These are phyloP conservation scores for Podospora tetraspora DNA, from an alignment of 495 filamentous ascomycete species.

Conservation along the genomic window DNA sequence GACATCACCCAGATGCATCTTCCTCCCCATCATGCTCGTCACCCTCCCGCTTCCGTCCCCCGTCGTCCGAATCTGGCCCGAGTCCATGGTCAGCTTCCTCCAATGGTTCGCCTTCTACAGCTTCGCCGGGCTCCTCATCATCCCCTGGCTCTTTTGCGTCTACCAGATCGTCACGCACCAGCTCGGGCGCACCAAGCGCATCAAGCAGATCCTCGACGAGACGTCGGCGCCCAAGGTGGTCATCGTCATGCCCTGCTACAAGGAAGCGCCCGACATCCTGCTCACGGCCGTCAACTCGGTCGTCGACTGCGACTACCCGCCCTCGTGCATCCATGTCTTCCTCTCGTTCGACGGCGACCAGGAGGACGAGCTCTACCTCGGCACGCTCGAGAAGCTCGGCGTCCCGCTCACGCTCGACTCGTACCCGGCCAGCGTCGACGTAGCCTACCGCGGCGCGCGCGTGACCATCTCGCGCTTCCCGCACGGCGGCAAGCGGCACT, in stretches of 20 bases:
- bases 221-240: constrained; percentile 87
- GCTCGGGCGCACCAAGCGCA: constrained; percentile 71
- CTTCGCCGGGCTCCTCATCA: constrained; percentile 76
- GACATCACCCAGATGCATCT: constrained; percentile 59
- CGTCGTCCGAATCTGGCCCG: constrained; percentile 66
- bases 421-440: constrained; percentile 89
- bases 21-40: constrained; percentile 90
- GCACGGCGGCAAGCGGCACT: constrained; percentile 89
- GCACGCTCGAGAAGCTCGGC: constrained; percentile 81
- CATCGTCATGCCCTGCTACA: constrained; percentile 96
- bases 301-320: constrained; percentile 90
- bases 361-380: constrained; percentile 84
- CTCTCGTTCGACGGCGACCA: constrained; percentile 90
- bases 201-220: constrained; percentile 82
- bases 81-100: constrained; percentile 57
- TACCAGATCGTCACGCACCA: constrained; percentile 84
- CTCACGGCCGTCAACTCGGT: constrained; percentile 88
- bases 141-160: constrained; percentile 92
- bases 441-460: constrained; percentile 72
- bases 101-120: constrained; percentile 97
- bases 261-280: constrained; percentile 81
- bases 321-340: constrained; percentile 91
- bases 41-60: constrained; percentile 78
- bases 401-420: constrained; percentile 69
- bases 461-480: constrained; percentile 91